Conservation (phyloP, 352 stramenopile species). For the Pythium myriotylum region DNA sequence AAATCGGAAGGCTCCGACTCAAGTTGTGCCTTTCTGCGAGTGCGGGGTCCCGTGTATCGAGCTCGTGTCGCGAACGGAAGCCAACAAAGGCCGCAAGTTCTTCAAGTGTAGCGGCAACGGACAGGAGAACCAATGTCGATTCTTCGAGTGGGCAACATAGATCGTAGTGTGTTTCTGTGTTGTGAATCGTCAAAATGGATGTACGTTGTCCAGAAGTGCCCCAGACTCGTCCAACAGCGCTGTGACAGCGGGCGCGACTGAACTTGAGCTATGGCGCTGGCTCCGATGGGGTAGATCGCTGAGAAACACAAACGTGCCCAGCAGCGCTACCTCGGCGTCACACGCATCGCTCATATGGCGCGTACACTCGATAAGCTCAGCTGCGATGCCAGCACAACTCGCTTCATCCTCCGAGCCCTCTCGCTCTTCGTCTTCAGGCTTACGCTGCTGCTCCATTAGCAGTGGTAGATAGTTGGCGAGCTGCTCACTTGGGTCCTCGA, state of each 20-base stretch:
- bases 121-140: conserved; percentile 83
- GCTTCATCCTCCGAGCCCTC: conserved; percentile 26
- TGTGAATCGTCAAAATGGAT: conserved; percentile 14
- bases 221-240: conserved; percentile 55
- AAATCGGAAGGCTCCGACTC: background rate
- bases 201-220: conserved; percentile 16
- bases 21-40: conserved; percentile 33
- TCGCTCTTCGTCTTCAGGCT: background rate
- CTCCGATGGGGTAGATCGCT: conserved; percentile 32
- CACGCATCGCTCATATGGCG: conserved; percentile 41
- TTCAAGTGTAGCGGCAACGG: conserved; percentile 89
- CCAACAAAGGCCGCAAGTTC: conserved; percentile 92
- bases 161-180: too few species aligned
- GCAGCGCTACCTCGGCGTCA: conserved; percentile 58
- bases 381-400: conserved; percentile 29
- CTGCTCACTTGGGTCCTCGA: conserved; percentile 60
- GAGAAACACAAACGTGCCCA: conserved; percentile 69
- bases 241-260: conserved; percentile 61
- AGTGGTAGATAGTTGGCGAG: conserved; percentile 63
- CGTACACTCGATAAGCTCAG: conserved; percentile 58
- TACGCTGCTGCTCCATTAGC: conserved; percentile 34
- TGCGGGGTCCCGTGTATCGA: conserved; percentile 47
- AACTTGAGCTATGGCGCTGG: conserved; percentile 25
- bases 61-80: conserved; percentile 67
- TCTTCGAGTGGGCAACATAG: conserved; percentile 90